phyloP scores from a whole-genome alignment of 2,329 filamentous ascomycete species.

The Phyllosticta citriasiana region DNA sequence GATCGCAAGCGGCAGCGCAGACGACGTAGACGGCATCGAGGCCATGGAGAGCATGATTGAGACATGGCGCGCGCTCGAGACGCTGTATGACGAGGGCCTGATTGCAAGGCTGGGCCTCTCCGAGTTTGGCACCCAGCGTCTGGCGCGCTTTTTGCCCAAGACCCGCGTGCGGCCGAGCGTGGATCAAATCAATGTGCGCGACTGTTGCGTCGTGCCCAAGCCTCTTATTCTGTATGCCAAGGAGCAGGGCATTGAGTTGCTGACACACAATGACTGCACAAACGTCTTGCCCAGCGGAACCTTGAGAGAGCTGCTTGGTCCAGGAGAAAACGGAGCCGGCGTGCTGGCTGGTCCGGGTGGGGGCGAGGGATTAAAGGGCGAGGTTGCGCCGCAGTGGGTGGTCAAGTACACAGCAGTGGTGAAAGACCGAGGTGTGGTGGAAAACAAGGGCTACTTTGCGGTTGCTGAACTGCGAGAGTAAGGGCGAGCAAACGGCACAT shows the following conservation, averaged over 20 bases:
- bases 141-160: slow-evolving; percentile 64
- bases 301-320: slow-evolving; percentile 70
- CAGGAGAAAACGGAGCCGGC: slow-evolving; percentile 60
- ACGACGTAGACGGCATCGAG: slow-evolving; percentile 34
- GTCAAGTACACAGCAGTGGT: slow-evolving; percentile 96
- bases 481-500: background rate
- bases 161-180: slow-evolving; percentile 68
- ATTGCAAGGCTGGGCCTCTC: slow-evolving; percentile 73
- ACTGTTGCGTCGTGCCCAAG: slow-evolving; percentile 93
- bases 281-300: slow-evolving; percentile 84
- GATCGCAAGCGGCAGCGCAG: slow-evolving; percentile 17
- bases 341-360: slow-evolving; percentile 55
- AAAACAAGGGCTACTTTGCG: slow-evolving; percentile 97
- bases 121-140: slow-evolving; percentile 80
- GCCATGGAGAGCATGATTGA: slow-evolving; percentile 55
- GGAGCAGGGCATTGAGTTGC: slow-evolving; percentile 68
- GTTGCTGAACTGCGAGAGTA: slow-evolving; percentile 56
- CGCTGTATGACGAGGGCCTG: slow-evolving; percentile 57
- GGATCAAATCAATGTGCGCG: slow-evolving; percentile 90
- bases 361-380: slow-evolving; percentile 56
- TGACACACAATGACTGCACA: slow-evolving; percentile 90
- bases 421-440: slow-evolving; percentile 85
- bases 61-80: slow-evolving; percentile 59
- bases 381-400: slow-evolving; percentile 85
- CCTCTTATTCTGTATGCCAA: slow-evolving; percentile 78